Evolutionary conservation across 148 eudicot genomes (phyloP), one percentile per base, ranked within the genome.

Genomic region (Suaeda aralocaspica): DNA sequence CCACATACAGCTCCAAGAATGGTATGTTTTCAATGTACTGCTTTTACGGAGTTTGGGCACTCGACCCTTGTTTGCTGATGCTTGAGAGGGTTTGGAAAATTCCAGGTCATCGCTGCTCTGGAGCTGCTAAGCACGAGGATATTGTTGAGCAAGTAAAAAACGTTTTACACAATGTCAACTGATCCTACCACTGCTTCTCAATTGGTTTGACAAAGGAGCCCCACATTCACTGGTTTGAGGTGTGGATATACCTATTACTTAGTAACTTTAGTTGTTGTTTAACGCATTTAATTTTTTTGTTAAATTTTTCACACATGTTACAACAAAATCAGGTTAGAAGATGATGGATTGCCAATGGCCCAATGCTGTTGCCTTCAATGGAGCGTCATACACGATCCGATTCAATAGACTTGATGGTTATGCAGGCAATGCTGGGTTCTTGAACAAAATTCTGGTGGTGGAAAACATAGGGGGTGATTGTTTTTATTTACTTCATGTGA

Each of bases 331-430:
- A 90, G 98, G 88, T 90, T 50, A 84, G 98, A 80, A 87, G 92
- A 90, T 77, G 94, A 92, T 67, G 98, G 88, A 72, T 71, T 82
- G 58, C 92, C 91, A 34, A 78, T 92, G 69, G 98, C 98, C 7
- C 92, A 88, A 82, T 79, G 96, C 96, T 24, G 82, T 92, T 81
- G 96, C 98, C 19, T 90, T 92, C 73, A 86, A 82, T 66, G 98
- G 98, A 72, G 96, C 94, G 31, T 85, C 98, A 33, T 92, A 87
- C 92, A 90, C 94, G 98, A 92, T 79, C 96, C 98, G 98, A 90
- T 81, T 86, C 96, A n/a, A 84, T 90, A 77, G 89, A 96, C 34
- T 81, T 92, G 81, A 92, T 92, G 94, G 94, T 92, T 57, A 86
- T 90, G 86, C 98, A 92, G 70, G 77, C 92, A 19, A 84, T 92